These are phyloP conservation scores for Dalbergia oliveri DNA, from an alignment of 306 rosid genomes.

Conservation along the genomic window DNA sequence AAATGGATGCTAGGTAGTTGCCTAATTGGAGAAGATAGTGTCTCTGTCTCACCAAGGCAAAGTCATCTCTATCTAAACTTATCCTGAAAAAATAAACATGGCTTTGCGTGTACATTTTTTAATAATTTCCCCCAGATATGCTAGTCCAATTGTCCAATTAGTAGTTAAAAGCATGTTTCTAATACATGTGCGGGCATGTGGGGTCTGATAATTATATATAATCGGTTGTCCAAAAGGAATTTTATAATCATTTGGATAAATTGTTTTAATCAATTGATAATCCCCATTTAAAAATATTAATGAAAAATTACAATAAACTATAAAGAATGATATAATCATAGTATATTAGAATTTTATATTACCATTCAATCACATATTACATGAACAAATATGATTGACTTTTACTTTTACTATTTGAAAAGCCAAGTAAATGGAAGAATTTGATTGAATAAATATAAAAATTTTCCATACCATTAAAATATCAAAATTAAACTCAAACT, in stretches of 20 bases:
- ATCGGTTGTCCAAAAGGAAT: no score
- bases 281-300: not conserved
- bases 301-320: not conserved
- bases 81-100: conserved; percentile 6
- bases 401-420: no score
- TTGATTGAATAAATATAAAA: no score
- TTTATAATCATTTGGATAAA: conserved; percentile 8
- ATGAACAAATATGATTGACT: no score
- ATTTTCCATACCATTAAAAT: no score
- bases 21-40: not conserved
- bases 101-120: not conserved
- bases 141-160: conserved; percentile 19
- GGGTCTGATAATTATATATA: conserved; percentile 21
- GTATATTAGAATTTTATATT: no score
- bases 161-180: conserved; percentile 3
- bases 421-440: no score
- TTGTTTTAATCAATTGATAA: not conserved
- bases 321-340: not conserved
- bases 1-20: not conserved
- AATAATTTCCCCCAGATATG: conserved; percentile 4
- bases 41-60: not conserved
- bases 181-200: conserved; percentile 9
- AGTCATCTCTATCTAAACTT: conserved; percentile 26
- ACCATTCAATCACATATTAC: no score
- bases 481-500: not conserved